phyloP scores from a whole-genome alignment of 2,329 filamentous ascomycete genomes.

The Bipolaris victoriae region DNA sequence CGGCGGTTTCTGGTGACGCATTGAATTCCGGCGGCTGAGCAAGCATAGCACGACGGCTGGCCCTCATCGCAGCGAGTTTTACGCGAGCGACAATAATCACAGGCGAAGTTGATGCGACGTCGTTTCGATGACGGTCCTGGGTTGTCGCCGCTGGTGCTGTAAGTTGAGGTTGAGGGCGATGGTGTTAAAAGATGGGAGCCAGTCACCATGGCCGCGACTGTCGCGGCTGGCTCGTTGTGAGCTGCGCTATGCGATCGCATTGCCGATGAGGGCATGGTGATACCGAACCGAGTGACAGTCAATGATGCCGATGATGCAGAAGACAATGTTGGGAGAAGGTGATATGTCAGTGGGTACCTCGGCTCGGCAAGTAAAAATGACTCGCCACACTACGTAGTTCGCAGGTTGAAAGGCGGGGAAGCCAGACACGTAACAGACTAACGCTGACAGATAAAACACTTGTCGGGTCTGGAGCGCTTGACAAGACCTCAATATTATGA shows the following conservation, averaged over 20 bases:
- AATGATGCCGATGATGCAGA: background rate
- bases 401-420: background rate
- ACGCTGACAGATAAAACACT: background rate
- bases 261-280: background rate
- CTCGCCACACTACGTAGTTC: background rate
- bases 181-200: background rate
- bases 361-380: background rate
- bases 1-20: background rate
- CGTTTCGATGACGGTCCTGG: background rate
- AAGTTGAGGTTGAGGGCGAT: background rate
- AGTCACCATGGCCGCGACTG: background rate
- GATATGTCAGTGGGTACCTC: background rate
- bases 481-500: background rate
- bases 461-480: background rate
- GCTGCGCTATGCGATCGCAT: background rate
- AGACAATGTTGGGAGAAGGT: background rate
- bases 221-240: background rate
- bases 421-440: background rate
- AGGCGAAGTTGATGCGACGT: background rate
- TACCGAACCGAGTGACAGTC: background rate
- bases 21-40: background rate
- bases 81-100: background rate
- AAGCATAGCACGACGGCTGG: background rate
- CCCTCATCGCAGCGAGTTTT: background rate
- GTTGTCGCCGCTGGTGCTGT: background rate